phyloP scores from a whole-genome alignment of 805 yeast genomes.

The Blastobotrys attinorum region DNA sequence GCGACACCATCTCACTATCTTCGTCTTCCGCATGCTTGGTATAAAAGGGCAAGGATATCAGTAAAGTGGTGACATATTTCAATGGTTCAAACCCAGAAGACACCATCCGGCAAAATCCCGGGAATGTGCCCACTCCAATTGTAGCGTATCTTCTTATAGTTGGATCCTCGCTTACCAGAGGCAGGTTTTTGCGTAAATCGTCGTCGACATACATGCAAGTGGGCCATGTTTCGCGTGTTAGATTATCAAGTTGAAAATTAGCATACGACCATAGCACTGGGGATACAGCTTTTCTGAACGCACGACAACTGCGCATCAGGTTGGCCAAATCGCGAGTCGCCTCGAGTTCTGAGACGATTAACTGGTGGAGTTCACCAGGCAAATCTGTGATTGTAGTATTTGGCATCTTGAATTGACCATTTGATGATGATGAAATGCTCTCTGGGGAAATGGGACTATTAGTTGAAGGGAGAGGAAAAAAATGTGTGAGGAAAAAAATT shows the following conservation, averaged over 20 bases:
- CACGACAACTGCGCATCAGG: not conserved
- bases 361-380: not conserved
- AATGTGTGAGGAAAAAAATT: not conserved
- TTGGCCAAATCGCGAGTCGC: not conserved
- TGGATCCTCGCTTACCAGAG: not conserved
- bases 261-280: not conserved
- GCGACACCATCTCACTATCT: not conserved
- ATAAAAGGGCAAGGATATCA: not conserved
- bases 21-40: not conserved
- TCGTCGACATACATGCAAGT: not conserved
- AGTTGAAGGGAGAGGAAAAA: not conserved
- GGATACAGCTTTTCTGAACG: not conserved
- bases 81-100: not conserved
- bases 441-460: not conserved
- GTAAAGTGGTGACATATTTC: not conserved
- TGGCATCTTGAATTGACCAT: not conserved
- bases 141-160: not conserved
- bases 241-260: not conserved
- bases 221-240: not conserved
- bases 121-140: not conserved
- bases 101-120: not conserved
- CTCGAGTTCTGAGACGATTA: not conserved
- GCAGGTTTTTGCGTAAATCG: not conserved
- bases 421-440: not conserved
- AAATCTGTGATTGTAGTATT: not conserved